phyloP scores from a whole-genome alignment of 148 eudicot species.

The Chenopodium formosanum region DNA sequence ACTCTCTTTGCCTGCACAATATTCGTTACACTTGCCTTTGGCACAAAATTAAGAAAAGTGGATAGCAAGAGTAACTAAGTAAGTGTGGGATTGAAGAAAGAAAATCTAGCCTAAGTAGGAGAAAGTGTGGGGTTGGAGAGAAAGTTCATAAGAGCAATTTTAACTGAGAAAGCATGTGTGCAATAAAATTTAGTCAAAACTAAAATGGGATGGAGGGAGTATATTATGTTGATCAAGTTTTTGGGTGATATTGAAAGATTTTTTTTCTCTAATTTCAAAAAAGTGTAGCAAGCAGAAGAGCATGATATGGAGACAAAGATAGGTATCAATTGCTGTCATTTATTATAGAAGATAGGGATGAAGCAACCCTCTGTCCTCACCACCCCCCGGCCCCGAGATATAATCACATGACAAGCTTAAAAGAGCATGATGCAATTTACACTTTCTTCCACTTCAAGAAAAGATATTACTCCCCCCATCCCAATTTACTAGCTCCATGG shows the following conservation, averaged over 20 bases:
- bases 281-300: neutral
- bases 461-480: too few species aligned
- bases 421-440: neutral
- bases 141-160: neutral
- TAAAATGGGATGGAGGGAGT: neutral
- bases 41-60: neutral
- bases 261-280: neutral
- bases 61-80: neutral
- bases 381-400: neutral
- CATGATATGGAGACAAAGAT: neutral
- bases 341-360: neutral
- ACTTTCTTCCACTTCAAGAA: neutral
- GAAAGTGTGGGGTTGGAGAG: neutral
- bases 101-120: too few species aligned
- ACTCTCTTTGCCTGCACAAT: neutral
- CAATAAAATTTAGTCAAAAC: neutral
- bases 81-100: neutral
- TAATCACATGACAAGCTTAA: neutral
- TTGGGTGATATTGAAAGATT: neutral
- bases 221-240: neutral
- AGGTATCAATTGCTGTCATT: neutral
- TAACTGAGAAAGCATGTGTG: neutral
- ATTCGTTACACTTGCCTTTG: neutral
- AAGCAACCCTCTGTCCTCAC: neutral
- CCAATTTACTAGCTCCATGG: too few species aligned